A percentile compares a stretch with the other conserved stretches of the same genome.
phyloP scores from a whole-genome alignment of 208 protist genomes.

The Spongospora subterranea region DNA sequence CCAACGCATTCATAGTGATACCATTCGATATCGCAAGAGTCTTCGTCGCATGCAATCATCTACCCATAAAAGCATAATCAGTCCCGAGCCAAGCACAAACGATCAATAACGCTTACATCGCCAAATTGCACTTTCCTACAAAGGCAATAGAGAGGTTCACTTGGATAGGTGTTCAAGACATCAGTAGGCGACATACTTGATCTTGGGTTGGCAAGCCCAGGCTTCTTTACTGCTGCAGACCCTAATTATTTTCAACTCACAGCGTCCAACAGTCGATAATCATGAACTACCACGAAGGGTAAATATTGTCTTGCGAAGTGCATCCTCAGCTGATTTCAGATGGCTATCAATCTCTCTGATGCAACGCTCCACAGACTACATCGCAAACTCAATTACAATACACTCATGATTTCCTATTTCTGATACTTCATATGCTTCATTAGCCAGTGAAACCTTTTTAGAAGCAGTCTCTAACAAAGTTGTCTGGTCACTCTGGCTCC shows the following conservation, averaged over 20 bases:
- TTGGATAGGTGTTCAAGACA: background rate
- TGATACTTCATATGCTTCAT: background rate
- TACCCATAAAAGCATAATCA: slow-evolving; percentile 15
- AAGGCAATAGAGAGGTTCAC: slow-evolving; percentile 32
- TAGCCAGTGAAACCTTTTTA: background rate
- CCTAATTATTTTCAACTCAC: background rate
- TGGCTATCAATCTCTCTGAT: slow-evolving; percentile 27
- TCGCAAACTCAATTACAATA: background rate
- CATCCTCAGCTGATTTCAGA: background rate
- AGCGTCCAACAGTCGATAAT: background rate
- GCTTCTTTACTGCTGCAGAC: background rate
- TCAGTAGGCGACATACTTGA: background rate
- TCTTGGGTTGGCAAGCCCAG: background rate
- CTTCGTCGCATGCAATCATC: slow-evolving; percentile 53
- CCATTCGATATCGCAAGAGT: slow-evolving; percentile 59
- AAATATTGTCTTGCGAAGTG: background rate
- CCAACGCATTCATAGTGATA: slow-evolving; percentile 64
- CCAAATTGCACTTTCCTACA: slow-evolving; percentile 46
- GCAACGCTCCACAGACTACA: slow-evolving; percentile 6
- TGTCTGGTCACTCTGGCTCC: background rate
- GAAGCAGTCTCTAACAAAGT: background rate
- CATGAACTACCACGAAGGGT: background rate
- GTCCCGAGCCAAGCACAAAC: background rate
- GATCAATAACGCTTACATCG: slow-evolving; percentile 36
- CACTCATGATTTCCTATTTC: background rate